Evolutionary conservation across 108 stramenopile genomes (phyloP).

Genomic region (Skeletonema costatum): DNA sequence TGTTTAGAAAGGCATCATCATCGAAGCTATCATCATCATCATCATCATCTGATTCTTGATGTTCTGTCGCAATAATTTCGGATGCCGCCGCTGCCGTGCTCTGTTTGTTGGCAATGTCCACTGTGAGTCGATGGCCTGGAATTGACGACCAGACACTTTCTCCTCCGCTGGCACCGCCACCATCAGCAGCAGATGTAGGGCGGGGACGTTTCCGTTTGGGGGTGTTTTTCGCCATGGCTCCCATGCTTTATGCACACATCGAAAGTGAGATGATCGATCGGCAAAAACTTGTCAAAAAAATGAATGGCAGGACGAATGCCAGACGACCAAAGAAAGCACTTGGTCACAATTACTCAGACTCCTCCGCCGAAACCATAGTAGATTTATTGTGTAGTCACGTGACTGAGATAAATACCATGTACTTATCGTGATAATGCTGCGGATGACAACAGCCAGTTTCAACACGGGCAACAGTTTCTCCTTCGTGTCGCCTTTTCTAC

Average conservation of each 20-base stretch:
- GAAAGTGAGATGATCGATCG: too few species aligned
- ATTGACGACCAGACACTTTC: background rate
- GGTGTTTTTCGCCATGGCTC: slow-evolving; percentile 10
- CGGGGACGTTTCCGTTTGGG: slow-evolving; percentile 4
- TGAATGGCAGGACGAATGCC: too few species aligned
- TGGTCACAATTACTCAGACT: too few species aligned
- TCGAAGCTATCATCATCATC: background rate
- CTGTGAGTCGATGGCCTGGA: background rate
- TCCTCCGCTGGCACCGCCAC: background rate
- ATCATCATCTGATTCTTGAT: background rate
- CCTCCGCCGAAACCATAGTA: too few species aligned
- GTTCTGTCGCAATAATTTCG: background rate
- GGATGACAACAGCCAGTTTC: too few species aligned
- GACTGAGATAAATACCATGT: too few species aligned
- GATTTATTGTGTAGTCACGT: too few species aligned
- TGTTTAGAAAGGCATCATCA: slow-evolving; percentile 5
- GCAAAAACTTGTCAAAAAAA: too few species aligned
- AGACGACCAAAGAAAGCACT: too few species aligned
- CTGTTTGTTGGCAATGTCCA: background rate
- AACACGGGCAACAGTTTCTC: too few species aligned
- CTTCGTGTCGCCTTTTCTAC: too few species aligned
- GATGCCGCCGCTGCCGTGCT: background rate
- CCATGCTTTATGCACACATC: background rate
- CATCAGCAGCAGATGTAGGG: background rate
- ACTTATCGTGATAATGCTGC: too few species aligned